phyloP scores from a whole-genome alignment of 2,329 filamentous ascomycete genomes.

The Pseudogymnoascus sp. region DNA sequence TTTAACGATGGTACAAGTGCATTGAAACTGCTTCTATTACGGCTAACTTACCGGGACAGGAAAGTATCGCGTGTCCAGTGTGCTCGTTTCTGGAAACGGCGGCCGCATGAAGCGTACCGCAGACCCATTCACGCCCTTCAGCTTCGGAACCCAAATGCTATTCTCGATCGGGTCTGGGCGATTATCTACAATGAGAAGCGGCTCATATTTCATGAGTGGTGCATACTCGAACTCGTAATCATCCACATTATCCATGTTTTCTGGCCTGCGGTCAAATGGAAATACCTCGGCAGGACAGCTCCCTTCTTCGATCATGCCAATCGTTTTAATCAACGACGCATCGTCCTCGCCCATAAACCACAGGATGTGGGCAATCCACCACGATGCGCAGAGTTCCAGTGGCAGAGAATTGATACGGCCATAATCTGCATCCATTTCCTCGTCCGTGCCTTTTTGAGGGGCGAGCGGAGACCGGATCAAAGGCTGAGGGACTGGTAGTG shows the following conservation, averaged over 20 bases:
- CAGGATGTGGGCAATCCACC: neutral
- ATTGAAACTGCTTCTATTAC: neutral
- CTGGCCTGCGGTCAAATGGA: neutral
- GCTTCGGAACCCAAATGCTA: constrained; percentile 9
- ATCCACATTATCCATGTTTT: neutral
- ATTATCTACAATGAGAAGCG: neutral
- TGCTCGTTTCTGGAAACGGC: neutral
- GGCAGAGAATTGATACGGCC: neutral
- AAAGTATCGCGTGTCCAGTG: neutral
- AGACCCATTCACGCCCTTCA: neutral
- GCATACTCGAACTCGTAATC: neutral
- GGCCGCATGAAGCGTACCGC: neutral
- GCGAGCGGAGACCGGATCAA: neutral
- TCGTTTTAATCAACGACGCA: neutral
- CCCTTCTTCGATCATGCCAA: neutral
- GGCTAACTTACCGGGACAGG: neutral
- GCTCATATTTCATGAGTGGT: neutral
- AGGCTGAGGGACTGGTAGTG: neutral
- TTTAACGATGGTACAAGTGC: neutral
- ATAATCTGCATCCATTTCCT: neutral
- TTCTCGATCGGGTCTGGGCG: neutral
- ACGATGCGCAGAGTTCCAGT: neutral
- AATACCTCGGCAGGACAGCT: neutral
- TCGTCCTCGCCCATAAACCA: neutral
- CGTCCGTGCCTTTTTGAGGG: neutral